Base-by-base conservation (phyloP, 2,329 filamentous ascomycete species). In the Penicillium janthinellum region DNA sequence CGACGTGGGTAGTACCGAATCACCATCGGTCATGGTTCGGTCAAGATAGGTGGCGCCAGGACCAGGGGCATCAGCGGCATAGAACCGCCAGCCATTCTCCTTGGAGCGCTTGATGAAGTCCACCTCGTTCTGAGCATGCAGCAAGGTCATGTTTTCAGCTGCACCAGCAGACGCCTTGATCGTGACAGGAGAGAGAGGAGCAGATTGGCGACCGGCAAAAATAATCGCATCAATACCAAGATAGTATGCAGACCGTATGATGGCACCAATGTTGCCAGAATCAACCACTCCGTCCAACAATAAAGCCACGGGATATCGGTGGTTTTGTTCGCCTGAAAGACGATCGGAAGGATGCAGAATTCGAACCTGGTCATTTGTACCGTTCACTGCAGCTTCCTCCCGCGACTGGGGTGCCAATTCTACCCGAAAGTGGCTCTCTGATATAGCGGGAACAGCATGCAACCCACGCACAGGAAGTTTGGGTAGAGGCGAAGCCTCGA, bases 81-180 rank as follows among this genome's bases (percentile, higher is more conserved):
- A 96, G 44, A 94, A 86, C 55, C 84, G 83, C 95, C 95, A 99
- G 1, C 92, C 92, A 14, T 87, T 84, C 45, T 82, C 78, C 48
- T 84, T 83, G 6, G 90, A 94, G 2, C 82, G 77, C 34, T 83
- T 79, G 15, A 98, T 80, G 70, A 99, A 97, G 2, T 83, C 80
- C 0, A 82, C 78, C 0, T 92, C 84, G 34, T 89, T 85, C 34
- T 82, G 81, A 20, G 96, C 83, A 0, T 85, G 84, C 61, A 97
- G 87, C 1, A 97, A 78, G 0, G 86, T 85, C 53, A 97, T 79
- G 34, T 87, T 86, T 77, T 99, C 95, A 3, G 90, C 88, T 3
- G 94, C 94, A 7, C 95, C 95, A 0, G 92, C 88, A 0, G 93
- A 92, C 0, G 94, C 90, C 75, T 98, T 98, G 61, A 96, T 83